Evolutionary conservation across 2,329 filamentous ascomycete genomes (phyloP), one percentile per base, ranked within the genome.

Genomic region (Akanthomyces lecanii): DNA sequence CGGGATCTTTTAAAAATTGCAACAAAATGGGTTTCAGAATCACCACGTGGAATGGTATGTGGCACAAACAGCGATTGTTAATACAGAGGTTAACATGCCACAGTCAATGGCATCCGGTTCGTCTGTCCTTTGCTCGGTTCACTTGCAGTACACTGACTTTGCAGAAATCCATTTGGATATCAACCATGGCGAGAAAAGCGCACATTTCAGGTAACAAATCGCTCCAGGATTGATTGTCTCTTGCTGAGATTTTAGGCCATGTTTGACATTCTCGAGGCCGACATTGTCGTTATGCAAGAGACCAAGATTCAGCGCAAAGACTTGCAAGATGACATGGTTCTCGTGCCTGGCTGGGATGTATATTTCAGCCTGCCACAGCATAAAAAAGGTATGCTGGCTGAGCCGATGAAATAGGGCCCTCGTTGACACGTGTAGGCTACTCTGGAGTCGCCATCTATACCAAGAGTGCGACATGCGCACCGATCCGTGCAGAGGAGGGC

Each of bases 371-470:
- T 99, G 28, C 95, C 95, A 0, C 92, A 89, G 72, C 84, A 96
- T 72, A 98, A 98, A 75, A 98, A 97, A 81, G 94, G 92, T 89
- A 77, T 33, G 66, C 54, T 11, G 8, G 23, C 42, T 10, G 21
- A 45, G n/a, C 21, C 28, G n/a, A 36, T 4, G 23, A 18, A 33
- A 14, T 21, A 36, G 14, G 7, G 40, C n/a, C 14, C 14, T 30
- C n/a, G 42, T 59, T 64, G 47, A 64, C 59, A 30, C 1, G 6
- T 5, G 21, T 61, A 96, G 92, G 95, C 28, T 99, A 98, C 73
- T 96, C 94, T 30, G 95, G 95, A 2, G 94, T 99, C 2, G 95
- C 89, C 4, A 92, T 99, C 42, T 99, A 97, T 76, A 97, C 93
- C 1, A 86, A 92, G n/a, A 95, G 90, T 72, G 83, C 89, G 4